A percentile compares a stretch with the other conserved stretches of the same genome.
These are phyloP conservation scores for Leccinum variabile DNA, from an alignment of 1,284 basidiomycete genomes.

Conservation along the genomic window DNA sequence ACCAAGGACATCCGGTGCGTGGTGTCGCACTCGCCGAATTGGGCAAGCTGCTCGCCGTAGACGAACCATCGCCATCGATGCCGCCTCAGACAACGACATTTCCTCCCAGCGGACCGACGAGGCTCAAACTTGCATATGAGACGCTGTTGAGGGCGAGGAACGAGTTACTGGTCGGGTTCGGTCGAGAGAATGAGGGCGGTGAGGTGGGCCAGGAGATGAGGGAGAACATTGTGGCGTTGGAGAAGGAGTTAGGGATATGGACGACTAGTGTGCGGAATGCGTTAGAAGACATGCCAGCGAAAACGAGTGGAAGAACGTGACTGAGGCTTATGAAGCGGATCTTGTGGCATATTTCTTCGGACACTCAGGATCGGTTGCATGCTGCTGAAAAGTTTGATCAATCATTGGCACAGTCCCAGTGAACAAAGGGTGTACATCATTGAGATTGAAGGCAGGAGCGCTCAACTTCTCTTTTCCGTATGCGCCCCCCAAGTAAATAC, in stretches of 20 bases:
- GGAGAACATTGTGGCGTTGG: conserved; percentile 54
- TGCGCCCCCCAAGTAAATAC: no score
- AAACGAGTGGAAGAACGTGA: no score
- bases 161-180: conserved; percentile 67
- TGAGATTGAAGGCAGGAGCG: no score
- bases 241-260: conserved; percentile 72
- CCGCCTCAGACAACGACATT: conserved; percentile 39
- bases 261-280: conserved; percentile 34
- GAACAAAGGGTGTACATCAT: no score
- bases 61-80: conserved; percentile 52
- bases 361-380: no score
- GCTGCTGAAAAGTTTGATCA: no score
- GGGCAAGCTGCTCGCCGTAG: conserved; percentile 78
- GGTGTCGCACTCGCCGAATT: conserved; percentile 78
- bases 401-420: no score
- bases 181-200: conserved; percentile 59
- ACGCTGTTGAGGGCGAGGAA: conserved; percentile 60
- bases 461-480: no score
- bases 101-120: conserved; percentile 62
- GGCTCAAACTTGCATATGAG: conserved; percentile 65
- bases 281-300: conserved; percentile 21
- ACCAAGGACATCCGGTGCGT: conserved; percentile 75
- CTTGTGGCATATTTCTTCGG: no score
- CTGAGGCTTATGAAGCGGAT: no score
- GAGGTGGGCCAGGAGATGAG: conserved; percentile 58